These are phyloP conservation scores for Blastomyces emzantsi DNA, from an alignment of 2,329 filamentous ascomycete genomes.

Conservation along the genomic window DNA sequence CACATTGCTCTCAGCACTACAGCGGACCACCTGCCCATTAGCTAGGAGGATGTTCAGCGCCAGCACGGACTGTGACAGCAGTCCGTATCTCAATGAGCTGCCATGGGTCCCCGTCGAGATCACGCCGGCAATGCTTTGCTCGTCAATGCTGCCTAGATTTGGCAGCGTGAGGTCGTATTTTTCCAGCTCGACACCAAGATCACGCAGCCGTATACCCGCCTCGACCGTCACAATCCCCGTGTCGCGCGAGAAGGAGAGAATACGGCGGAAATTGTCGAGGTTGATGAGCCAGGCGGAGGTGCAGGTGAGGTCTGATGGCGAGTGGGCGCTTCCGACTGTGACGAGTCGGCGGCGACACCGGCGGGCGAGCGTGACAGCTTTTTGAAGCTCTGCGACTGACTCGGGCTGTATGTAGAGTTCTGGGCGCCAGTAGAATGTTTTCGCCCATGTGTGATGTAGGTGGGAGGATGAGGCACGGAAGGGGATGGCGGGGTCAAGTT, in stretches of 20 bases:
- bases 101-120: conserved; percentile 93
- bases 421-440: conserved; percentile 79
- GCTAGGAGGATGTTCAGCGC: conserved; percentile 72
- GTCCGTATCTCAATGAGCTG: conserved; percentile 71
- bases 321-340: conserved; percentile 84
- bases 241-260: conserved; percentile 60
- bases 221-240: conserved; percentile 65
- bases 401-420: conserved; percentile 86
- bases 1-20: conserved; percentile 56
- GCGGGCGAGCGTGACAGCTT: conserved; percentile 70
- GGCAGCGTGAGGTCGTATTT: conserved; percentile 70
- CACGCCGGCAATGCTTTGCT: conserved; percentile 85
- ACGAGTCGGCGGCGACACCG: conserved; percentile 72
- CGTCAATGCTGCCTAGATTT: conserved; percentile 89
- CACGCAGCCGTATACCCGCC: conserved; percentile 75
- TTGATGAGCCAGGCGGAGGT: conserved; percentile 93
- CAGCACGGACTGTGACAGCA: conserved; percentile 70
- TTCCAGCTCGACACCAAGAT: conserved; percentile 65
- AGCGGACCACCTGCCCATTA: conserved; percentile 64
- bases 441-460: conserved; percentile 86
- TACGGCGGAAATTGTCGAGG: conserved; percentile 68
- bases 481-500: conserved; percentile 54
- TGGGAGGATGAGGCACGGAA: conserved; percentile 68
- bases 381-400: conserved; percentile 70
- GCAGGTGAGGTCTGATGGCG: conserved; percentile 83